Evolutionary conservation across 2,329 filamentous ascomycete genomes (phyloP), one percentile per base, ranked within the genome.

Genomic region (Ascochyta pisi): DNA sequence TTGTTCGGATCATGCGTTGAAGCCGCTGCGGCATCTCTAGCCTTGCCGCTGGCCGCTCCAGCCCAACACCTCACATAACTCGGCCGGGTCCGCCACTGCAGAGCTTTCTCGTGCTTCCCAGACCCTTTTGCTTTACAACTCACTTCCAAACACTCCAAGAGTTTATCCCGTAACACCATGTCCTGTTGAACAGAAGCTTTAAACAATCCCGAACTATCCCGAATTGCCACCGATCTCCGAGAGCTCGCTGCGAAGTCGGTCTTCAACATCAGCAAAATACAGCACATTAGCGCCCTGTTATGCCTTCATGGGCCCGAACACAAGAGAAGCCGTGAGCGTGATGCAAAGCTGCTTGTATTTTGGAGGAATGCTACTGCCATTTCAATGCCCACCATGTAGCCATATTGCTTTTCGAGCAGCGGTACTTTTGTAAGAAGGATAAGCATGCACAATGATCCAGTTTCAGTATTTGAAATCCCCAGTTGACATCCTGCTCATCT

Each of bases 1-100:
- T 51, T 51, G 45, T 53, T 61, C 61, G 62, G 46, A 48, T 57
- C 49, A 47, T 47, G 29, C 50, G 39, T 34, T 54, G 50, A 62
- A 48, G 67, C 66, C 64, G 66, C 52, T 62, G 54, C 67, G 67
- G 67, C 66, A 68, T 70, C 64, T 60, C 35, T 53, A 39, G 49
- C 57, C 48, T 52, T 67, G 65, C 64, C 66, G 65, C 53, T 57
- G 50, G 64, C 63, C 60, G 65, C 37, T 63, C 34, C 10, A 2
- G 35, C 33, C 13, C 42, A 50, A 16, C 53, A 35, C n/a, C 41
- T 51, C 46, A 38, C 42, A 51, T 44, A 48, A 42, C 10, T 27
- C 33, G 31, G 53, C 38, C 44, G 26, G n/a, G 34, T 12, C 41
- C 50, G 31, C 27, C 43, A 34, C 23, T 19, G 16, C 44, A 15